Conservation (phyloP, 2,329 filamentous ascomycete genomes). For the Aspergillus sojae region DNA sequence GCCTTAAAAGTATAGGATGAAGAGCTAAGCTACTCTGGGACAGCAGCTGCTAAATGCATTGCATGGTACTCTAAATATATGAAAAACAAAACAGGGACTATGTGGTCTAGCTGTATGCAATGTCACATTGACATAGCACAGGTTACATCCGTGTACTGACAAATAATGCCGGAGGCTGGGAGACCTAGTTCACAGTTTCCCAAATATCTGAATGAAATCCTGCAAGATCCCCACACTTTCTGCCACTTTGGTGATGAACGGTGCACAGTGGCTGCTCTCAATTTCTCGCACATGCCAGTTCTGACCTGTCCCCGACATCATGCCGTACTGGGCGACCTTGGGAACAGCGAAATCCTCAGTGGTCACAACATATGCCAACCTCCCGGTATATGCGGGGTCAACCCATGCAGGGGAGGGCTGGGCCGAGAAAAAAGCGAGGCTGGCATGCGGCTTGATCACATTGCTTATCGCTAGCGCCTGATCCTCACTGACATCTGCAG, state of each 20-base stretch:
- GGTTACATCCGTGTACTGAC: neutral
- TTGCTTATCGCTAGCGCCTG: conserved; percentile 6
- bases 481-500: conserved; percentile 15
- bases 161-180: neutral
- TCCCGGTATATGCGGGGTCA: conserved; percentile 21
- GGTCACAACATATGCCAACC: conserved; percentile 28
- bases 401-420: conserved; percentile 30
- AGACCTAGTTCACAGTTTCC: neutral
- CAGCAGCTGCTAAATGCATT: too few species aligned
- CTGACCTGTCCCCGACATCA: conserved; percentile 26
- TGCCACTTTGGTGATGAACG: conserved; percentile 14
- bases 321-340: conserved; percentile 25
- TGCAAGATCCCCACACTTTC: neutral
- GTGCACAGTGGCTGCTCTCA: conserved; percentile 16
- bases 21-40: neutral
- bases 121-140: too few species aligned
- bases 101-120: neutral
- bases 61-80: neutral
- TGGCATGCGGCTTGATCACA: conserved; percentile 26
- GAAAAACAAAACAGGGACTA: neutral
- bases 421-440: conserved; percentile 24
- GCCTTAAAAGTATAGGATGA: neutral
- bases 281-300: conserved; percentile 28
- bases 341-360: conserved; percentile 25
- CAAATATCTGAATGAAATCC: neutral